Evolutionary conservation across 352 stramenopile species (phyloP), one percentile per base, ranked within the genome.

Genomic region (Pythium diclinum): DNA sequence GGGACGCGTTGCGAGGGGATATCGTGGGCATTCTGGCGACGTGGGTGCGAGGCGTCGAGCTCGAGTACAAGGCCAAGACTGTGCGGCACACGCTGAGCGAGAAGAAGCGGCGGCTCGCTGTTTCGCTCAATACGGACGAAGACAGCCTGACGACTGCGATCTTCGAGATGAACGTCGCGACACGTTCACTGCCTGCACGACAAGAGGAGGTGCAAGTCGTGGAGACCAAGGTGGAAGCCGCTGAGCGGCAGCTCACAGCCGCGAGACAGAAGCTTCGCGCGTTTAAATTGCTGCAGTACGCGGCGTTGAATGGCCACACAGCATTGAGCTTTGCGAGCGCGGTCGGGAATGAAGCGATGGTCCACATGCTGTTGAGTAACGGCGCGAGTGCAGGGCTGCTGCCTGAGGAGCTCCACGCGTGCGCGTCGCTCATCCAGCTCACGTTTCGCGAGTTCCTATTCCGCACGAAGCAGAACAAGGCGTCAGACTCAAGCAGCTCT

Each of bases 21-120:
- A 73, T 89, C 17, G 70, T 89, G 3, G 63, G 69, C 3, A 79
- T 83, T 23, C 61, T 91, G 3, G 83, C 83, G 3, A 71, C 79
- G 6, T 94, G 85, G 83, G 78, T 92, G 5, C 81, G 81, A 63
- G 83, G 85, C 2, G 83, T 94, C 19, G 85, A 90, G 57, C 75
- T 85, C 28, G 83, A 94, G 58, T 89, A 94, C 65, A 83, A 81
- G n/a, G 71, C 81, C n/a, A 70, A 65, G 32, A 72, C 64, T 0
- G 80, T 90, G 23, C 76, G 79, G 0, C 75, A 87, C 32, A 74
- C 71, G n/a, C 69, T 92, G 4, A 64, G 63, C 0, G 79, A 92
- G 40, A 78, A 77, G 28, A 86, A 86, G 61, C 76, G 74, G 1
- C 68, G 76, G 32, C 66, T 92, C 16, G 77, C 71, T 14, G 67